A percentile compares a stretch with the other conserved stretches of the same genome.
phyloP scores from a whole-genome alignment of 208 protist genomes.

The Trypanosoma theileri region DNA sequence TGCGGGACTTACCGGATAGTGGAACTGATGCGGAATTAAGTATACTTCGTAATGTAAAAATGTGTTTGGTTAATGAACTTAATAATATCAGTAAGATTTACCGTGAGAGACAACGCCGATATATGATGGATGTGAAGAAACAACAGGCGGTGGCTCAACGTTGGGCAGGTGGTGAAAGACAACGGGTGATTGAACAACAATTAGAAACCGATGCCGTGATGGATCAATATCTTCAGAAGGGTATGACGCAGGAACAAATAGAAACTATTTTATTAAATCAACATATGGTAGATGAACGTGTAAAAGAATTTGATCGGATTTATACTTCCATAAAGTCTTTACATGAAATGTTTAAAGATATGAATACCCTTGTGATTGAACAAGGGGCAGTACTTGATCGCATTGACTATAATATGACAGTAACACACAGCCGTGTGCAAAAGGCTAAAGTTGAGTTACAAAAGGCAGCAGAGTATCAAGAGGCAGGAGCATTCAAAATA shows the following conservation, averaged over 20 bases:
- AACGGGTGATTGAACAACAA: constrained; percentile 85
- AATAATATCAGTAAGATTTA: constrained; percentile 86
- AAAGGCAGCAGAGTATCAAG: constrained; percentile 89
- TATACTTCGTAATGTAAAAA: constrained; percentile 91
- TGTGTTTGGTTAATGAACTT: constrained; percentile 91
- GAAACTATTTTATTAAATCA: constrained; percentile 91
- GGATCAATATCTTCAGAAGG: constrained; percentile 90
- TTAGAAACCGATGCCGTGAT: constrained; percentile 83
- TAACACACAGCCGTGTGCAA: constrained; percentile 84
- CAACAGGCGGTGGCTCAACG: constrained; percentile 83
- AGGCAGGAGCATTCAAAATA: constrained; percentile 89
- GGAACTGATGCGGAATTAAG: constrained; percentile 86
- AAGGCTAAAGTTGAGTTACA: constrained; percentile 80
- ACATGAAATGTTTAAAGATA: constrained; percentile 94
- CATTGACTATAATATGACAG: constrained; percentile 96
- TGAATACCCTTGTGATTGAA: constrained; percentile 92
- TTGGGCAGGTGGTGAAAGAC: constrained; percentile 80
- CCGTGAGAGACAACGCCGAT: constrained; percentile 88
- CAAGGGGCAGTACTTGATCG: constrained; percentile 94
- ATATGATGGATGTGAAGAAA: constrained; percentile 92
- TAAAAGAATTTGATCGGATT: constrained; percentile 93
- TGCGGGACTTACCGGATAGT: constrained; percentile 72
- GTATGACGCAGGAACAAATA: constrained; percentile 93
- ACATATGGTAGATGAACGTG: constrained; percentile 89
- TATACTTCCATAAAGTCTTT: constrained; percentile 92